Base-by-base conservation (phyloP, 1,284 basidiomycete species). In the Malassezia sp. region DNA sequence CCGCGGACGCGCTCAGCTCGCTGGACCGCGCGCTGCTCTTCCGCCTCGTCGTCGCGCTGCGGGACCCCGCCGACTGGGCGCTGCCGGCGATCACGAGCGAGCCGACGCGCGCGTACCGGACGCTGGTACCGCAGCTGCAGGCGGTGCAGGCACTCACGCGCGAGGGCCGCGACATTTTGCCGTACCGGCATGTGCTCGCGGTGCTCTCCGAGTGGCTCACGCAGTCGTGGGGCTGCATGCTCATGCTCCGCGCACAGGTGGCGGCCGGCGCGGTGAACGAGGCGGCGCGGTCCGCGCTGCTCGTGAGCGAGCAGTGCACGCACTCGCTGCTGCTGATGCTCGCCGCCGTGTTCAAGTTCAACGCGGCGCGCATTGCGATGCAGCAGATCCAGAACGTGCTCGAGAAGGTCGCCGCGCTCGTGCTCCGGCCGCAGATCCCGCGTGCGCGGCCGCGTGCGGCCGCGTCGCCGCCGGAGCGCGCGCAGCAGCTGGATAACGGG, bases 141-240 rank as follows among this genome's bases (percentile, higher is more conserved):
- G 66, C 64, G 5, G 45, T 68, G 22, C 49, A 63, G 11, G 62
- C 59, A 28, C 56, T 68, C n/a, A 57, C 64, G 20, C 59, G 56
- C 26, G 59, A 61, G 20, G 66, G 66, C 5, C 44, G 60, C 36
- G 64, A 68, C 28, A 53, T 68, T 5, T 52, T 60, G 3, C 56
- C 60, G 27, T 67, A 63, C 33, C 57, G 56, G 15, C 54, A 52
- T 11, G 52, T 68, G 12, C 43, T 67, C 21, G 36, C 48, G 20
- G 48, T 57, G 9, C 45, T 68, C 6, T 55, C 56, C 9, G 42
- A 52, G 22, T 64, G 61, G 57, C 52, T 63, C 18, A 39, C 40
- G 20, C 34, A 54, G 5, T 52, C 52, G 21, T 68, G 66, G 64
- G 39, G 28, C 14, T 57, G 60, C 29, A 52, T 67, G 22, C 59